A percentile compares a stretch with the other conserved stretches of the same genome.
phyloP scores from a whole-genome alignment of 2,329 filamentous ascomycete species.

The Phaeophleospora eucalypticola region DNA sequence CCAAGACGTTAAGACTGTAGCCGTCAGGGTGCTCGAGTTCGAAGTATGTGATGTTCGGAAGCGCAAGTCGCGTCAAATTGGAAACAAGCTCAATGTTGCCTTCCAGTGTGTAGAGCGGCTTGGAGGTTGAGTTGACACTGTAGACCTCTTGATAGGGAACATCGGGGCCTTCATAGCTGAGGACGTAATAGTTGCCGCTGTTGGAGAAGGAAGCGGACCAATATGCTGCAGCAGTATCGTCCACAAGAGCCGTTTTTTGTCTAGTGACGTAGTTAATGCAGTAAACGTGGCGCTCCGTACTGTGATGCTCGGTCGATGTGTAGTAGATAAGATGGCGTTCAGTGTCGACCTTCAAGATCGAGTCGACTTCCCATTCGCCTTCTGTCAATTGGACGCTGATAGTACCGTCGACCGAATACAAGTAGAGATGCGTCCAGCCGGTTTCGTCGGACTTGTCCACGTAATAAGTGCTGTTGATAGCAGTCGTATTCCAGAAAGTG shows the following conservation, averaged over 20 bases:
- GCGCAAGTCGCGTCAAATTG: constrained; percentile 55
- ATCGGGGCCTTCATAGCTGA: constrained; percentile 61
- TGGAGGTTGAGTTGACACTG: constrained; percentile 51
- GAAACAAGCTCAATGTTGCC: constrained; percentile 56
- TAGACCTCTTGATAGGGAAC: constrained; percentile 68
- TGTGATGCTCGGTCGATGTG: constrained; percentile 61
- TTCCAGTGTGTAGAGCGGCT: constrained; percentile 55
- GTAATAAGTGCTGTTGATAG: constrained; percentile 50
- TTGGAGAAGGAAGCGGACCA: constrained; percentile 65
- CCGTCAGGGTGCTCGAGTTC: constrained; percentile 60
- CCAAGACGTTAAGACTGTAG: constrained; percentile 60
- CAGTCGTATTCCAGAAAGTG: constrained; percentile 32
- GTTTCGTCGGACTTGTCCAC: constrained; percentile 63
- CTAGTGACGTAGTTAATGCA: constrained; percentile 57
- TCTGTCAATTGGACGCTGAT: constrained; percentile 43
- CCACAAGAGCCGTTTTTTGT: constrained; percentile 57
- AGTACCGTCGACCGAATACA: constrained; percentile 54
- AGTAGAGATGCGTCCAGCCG: constrained; percentile 63
- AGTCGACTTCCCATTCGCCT: constrained; percentile 62
- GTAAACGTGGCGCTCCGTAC: constrained; percentile 65
- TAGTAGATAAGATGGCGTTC: constrained; percentile 58
- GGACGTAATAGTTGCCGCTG: constrained; percentile 60
- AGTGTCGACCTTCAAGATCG: constrained; percentile 58
- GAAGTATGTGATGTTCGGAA: constrained; percentile 62
- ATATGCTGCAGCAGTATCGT: constrained; percentile 55